Evolutionary conservation across 768 basidiomycete genomes (phyloP), one percentile per base, ranked within the genome.

Genomic region (Pleurotus sapidus): DNA sequence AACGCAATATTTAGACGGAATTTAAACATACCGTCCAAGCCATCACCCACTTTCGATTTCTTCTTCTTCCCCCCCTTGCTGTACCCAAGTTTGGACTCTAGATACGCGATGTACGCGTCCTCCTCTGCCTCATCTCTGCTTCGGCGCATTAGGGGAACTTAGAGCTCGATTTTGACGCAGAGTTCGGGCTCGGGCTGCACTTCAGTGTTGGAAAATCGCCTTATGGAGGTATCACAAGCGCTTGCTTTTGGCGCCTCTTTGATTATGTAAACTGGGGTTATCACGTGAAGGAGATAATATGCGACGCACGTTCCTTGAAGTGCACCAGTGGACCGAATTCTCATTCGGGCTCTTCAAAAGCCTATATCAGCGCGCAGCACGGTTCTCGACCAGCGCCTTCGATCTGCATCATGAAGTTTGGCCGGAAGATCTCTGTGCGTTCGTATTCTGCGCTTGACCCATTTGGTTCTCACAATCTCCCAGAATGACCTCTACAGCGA

Each of bases 401-500:
- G 30, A 34, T 34, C 30, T 34, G 30, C 30, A 34, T 34, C 30
- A 92, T 92, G 90, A 92, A 92, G 77, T 92, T 92, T 66, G 90
- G 90, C 18, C 79, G 81, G 54, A 91, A 89, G 71, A 92, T 92
- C 58, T 84, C 77, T 59, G 87, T 87, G 60, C 20, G 83, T 68
- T 17, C 38, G 30, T 7, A 34, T 49, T 43, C 38, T 49, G 25
- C 20, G 30, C 46, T 49, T 57, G 37, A 24, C 45, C 23, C 55
- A 14, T 54, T 30, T 23, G 18, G 39, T 27, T 43, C 30, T 34
- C 23, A 23, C 49, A 24, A 37, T 39, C 15, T 40, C 15, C 39
- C 67, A 95, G 92, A 84, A 83, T 49, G 89, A 90, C 64, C 79
- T 93, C 42, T 97, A 95, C 72, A 82, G 80, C 62, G 95, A 93